These are phyloP conservation scores for Coniferiporia sulphurascens DNA, from an alignment of 1,284 basidiomycete genomes.

Conservation along the genomic window DNA sequence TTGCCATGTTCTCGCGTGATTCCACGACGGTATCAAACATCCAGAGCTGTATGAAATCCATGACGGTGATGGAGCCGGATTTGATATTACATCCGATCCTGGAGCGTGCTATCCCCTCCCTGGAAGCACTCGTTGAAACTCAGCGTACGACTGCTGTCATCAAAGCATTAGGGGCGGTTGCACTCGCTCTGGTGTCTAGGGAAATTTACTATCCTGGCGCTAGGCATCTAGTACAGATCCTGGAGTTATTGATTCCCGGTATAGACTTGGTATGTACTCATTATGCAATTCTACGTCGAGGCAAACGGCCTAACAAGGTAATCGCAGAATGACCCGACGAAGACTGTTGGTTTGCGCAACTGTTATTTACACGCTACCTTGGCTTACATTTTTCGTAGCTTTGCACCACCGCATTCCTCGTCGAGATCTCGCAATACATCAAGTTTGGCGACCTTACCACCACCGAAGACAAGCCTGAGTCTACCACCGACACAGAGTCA, in stretches of 20 bases:
- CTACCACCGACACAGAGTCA: constrained; percentile 13
- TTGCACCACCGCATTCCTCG: constrained; percentile 72
- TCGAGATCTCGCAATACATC: constrained; percentile 78
- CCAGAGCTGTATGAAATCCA: constrained; percentile 66
- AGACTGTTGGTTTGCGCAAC: constrained; percentile 55
- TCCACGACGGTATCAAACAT: constrained; percentile 58
- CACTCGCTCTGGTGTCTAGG: constrained; percentile 75
- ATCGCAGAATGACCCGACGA: constrained; percentile 78
- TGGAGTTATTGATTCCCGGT: constrained; percentile 84
- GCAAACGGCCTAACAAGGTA: constrained; percentile 3
- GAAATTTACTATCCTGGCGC: constrained; percentile 76
- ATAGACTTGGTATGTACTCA: constrained; percentile 61
- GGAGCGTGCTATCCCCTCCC: constrained; percentile 80
- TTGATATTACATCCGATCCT: constrained; percentile 82
- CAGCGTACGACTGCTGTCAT: constrained; percentile 84
- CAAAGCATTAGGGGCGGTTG: constrained; percentile 78
- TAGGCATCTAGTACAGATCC: constrained; percentile 76
- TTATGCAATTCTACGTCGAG: background rate
- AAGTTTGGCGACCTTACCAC: constrained; percentile 72
- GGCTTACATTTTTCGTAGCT: constrained; percentile 35
- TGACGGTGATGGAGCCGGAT: constrained; percentile 84
- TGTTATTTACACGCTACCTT: background rate
- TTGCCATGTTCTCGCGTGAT: constrained; percentile 90
- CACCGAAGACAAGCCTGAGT: constrained; percentile 26
- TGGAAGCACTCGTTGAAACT: constrained; percentile 88